Evolutionary conservation across 495 filamentous ascomycete species (phyloP), one percentile per base, ranked within the genome.

Genomic region (Xylaria scruposa): DNA sequence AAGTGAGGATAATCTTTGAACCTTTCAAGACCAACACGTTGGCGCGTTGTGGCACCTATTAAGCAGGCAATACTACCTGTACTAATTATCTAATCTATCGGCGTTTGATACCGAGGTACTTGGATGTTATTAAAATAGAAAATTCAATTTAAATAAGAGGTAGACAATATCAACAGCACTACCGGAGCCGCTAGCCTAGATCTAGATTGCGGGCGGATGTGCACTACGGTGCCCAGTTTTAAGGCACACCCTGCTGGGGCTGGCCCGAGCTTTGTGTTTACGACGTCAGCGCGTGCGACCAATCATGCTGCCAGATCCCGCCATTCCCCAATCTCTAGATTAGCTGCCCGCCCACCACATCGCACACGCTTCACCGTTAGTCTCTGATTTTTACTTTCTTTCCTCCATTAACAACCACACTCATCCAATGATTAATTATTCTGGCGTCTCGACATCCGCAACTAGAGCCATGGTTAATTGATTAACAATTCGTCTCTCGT

Each of bases 381-480:
- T 33, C 31, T 38, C 31, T 40, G 31, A 71, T 26, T 36, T 24
- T 19, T 38, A 40, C 44, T 3, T 15, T 54, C 31, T n/a, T 64
- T n/a, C 31, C 31, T 59, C 31, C 13, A 12, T 38, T 24, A 67
- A 42, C 61, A 71, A 38, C 70, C 26, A 42, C 53, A 33, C 15
- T 13, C 13, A 29, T 33, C 36, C 58, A 40, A 64, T 61, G 21
- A 54, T 60, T 26, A 24, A 38, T 68, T 49, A 29, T 65, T 49
- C 46, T 42, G 7, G 15, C 40, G 36, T 59, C 38, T 75, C 38
- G 15, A 40, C 24, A 56, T 56, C 38, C 19, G 46, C 26, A 62
- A 26, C 51, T 42, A 15, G 36, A 78, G 53, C 67, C 54, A 79
- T 79, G 76, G 40, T 76, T 75, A 74, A 21, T 47, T 78, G 59